Percentiles rank a stretch among this genome's conserved stretches.
phyloP scores from a whole-genome alignment of 2,329 filamentous ascomycete species.

The Alternaria triticimaculans region DNA sequence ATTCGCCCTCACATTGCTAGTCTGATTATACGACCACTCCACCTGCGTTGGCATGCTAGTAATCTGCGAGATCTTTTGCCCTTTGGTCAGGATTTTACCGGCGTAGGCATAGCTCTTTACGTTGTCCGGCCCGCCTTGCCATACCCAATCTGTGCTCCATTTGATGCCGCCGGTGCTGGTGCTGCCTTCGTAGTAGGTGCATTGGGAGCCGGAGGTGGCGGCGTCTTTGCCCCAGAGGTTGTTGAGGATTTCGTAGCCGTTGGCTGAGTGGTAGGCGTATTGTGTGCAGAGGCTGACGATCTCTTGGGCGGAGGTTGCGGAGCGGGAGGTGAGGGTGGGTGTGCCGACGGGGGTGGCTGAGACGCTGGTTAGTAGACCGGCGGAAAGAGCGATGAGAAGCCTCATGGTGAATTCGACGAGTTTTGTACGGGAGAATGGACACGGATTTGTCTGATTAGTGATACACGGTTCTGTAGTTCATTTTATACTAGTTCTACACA shows the following conservation, averaged over 20 bases:
- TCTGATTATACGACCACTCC: background rate
- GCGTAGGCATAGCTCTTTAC: background rate
- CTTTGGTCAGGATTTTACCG: background rate
- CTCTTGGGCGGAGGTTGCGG: background rate
- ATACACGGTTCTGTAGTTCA: background rate
- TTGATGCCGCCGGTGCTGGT: background rate
- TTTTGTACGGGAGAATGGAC: background rate
- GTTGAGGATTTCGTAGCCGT: background rate
- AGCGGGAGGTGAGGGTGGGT: background rate
- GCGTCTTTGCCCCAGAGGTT: background rate
- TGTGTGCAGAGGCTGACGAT: background rate
- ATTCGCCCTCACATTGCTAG: background rate
- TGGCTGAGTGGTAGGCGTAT: background rate
- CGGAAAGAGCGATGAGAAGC: background rate
- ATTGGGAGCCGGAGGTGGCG: background rate
- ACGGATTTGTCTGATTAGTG: background rate
- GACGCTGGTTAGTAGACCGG: background rate
- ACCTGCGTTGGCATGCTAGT: background rate
- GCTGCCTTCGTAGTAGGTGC: background rate
- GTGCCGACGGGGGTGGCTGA: background rate
- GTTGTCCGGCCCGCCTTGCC: background rate
- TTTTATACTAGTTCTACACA: background rate
- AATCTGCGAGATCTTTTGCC: background rate
- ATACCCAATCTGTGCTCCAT: background rate
- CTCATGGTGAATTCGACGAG: background rate